Evolutionary conservation across 2,329 filamentous ascomycete species (phyloP).

Genomic region (Trichophyton rubrum): DNA sequence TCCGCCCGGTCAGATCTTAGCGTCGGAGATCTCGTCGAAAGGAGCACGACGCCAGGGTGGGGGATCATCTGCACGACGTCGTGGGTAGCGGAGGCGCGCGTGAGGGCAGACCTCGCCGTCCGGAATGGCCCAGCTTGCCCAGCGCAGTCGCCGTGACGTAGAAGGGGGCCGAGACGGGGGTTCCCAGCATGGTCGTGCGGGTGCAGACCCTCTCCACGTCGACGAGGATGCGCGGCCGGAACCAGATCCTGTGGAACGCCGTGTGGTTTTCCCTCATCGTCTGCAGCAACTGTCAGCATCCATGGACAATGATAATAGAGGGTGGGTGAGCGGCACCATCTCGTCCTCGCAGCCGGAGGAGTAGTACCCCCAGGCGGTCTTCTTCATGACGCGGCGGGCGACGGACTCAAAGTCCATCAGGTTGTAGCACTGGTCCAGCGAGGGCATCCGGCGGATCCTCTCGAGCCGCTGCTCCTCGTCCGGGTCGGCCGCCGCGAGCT

Average conservation of each 20-base stretch:
- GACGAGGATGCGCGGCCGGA: slow-evolving; percentile 76
- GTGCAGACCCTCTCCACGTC: slow-evolving; percentile 82
- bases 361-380: slow-evolving; percentile 94
- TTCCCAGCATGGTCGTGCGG: slow-evolving; percentile 86
- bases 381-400: slow-evolving; percentile 84
- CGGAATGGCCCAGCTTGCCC: slow-evolving; percentile 79
- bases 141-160: slow-evolving; percentile 95
- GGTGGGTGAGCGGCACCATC: slow-evolving; percentile 43
- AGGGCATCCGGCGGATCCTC: slow-evolving; percentile 61
- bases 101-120: slow-evolving; percentile 89
- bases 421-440: slow-evolving; percentile 81
- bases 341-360: slow-evolving; percentile 85
- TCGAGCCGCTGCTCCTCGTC: slow-evolving; percentile 64
- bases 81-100: slow-evolving; percentile 70
- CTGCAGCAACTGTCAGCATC: no score
- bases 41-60: slow-evolving; percentile 87
- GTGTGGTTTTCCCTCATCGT: slow-evolving; percentile 91
- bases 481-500: slow-evolving; percentile 48
- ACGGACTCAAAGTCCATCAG: slow-evolving; percentile 93
- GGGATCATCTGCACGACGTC: slow-evolving; percentile 97
- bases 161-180: slow-evolving; percentile 72
- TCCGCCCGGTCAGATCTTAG: slow-evolving; percentile 60
- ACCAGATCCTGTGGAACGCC: slow-evolving; percentile 96
- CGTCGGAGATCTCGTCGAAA: slow-evolving; percentile 96
- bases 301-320: no score